Evolutionary conservation across 108 stramenopile species (phyloP), one percentile per base, ranked within the genome.

Genomic region (Cyclotella baltica): DNA sequence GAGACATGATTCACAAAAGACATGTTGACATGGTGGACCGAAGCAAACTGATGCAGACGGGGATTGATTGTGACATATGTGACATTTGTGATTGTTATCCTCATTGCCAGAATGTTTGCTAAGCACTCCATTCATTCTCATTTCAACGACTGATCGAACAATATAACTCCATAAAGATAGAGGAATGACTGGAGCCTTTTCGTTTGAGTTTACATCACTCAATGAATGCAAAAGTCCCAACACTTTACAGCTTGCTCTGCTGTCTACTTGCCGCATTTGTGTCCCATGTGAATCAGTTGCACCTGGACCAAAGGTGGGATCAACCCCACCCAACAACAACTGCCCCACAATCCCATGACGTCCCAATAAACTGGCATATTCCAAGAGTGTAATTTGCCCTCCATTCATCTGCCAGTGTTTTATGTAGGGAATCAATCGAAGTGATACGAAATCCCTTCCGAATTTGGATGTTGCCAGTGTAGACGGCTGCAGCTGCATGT

Each of bases 281-380:
- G 38, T 65, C 46, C 34, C 11, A 46, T 8, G n/a, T 22, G 35
- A 33, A 52, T 47, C 27, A 50, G 40, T n/a, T 84, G 70, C 28
- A 67, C 78, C 37, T 46, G n/a, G n/a, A 23, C 13, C 20, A 28
- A 67, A 8, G 20, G 90, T 88, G 1, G 91, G 91, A 79, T 89
- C 88, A 8, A 93, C 43, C 13, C 90, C 94, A 43, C 87, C 92
- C 46, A 78, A 11, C 56, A 95, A 53, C 43, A 95, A 35, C 16
- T 77, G 56, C 0, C 73, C 83, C 11, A 93, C 85, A 71, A 92
- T 90, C 18, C 68, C 62, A 76, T 86, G 88, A 27, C 89, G 75
- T 40, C 92, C 90, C 18, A 91, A 11, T 75, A 88, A 77, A 8
- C 70, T 75, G 0, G 94, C 92, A 83, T 89, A 92, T 67, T 92